Percentiles rank a stretch among this genome's conserved stretches.
Evolutionary conservation across 306 rosid species (phyloP).

Genomic region (Vigna trinervia): DNA sequence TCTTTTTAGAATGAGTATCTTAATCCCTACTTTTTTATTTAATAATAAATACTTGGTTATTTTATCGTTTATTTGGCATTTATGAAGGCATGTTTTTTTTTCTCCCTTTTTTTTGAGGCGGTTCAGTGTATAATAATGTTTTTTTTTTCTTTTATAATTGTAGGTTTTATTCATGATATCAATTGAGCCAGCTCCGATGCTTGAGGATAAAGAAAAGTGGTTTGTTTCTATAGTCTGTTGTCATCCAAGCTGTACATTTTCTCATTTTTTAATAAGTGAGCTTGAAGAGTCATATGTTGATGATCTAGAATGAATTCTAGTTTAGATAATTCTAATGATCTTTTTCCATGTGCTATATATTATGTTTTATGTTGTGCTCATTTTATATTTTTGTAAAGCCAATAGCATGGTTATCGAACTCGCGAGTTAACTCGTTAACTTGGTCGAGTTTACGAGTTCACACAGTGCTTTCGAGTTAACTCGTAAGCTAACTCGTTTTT

Average conservation of each 20-base stretch:
- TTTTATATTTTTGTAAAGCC: slow-evolving; percentile 15
- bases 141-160: slow-evolving; percentile 19
- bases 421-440: too few species aligned
- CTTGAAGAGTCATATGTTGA: slow-evolving; percentile 13
- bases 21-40: not conserved
- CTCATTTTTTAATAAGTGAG: slow-evolving; percentile 32
- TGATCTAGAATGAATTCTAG: slow-evolving; percentile 32
- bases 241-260: slow-evolving; percentile 30
- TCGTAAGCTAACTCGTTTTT: too few species aligned
- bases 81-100: not conserved
- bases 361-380: slow-evolving; percentile 15
- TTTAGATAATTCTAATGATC: slow-evolving; percentile 20
- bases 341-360: slow-evolving; percentile 2
- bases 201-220: slow-evolving; percentile 99
- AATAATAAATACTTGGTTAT: not conserved
- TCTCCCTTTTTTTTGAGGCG: slow-evolving; percentile 1
- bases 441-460: too few species aligned
- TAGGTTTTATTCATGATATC: slow-evolving; percentile 99
- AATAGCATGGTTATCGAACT: too few species aligned
- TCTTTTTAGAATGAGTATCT: not conserved
- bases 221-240: slow-evolving; percentile 49
- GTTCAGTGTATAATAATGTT: slow-evolving; percentile 43
- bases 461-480: too few species aligned
- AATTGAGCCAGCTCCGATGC: slow-evolving; percentile 99
- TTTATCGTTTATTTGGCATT: not conserved